Percentiles rank a stretch among this genome's conserved stretches.
Conservation (phyloP, 306 rosid genomes). For the Neltuma alba region DNA sequence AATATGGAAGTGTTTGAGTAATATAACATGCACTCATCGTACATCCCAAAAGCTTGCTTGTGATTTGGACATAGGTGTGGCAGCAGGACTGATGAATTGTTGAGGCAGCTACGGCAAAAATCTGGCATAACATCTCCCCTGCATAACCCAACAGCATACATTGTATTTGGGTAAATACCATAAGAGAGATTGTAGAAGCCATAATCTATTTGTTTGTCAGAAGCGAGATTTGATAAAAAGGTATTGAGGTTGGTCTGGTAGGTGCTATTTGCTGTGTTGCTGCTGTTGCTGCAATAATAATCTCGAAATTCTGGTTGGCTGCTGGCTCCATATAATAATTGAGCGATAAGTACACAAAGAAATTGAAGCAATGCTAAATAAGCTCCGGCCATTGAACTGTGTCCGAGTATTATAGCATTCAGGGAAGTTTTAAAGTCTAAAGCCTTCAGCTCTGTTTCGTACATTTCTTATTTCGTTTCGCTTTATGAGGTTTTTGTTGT, state of each 20-base stretch:
- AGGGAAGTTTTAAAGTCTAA: background rate
- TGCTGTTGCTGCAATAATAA: background rate
- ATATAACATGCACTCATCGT: conserved; percentile 22
- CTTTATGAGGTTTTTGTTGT: background rate
- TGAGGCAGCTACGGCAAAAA: conserved; percentile 5
- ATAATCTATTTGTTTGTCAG: conserved; percentile 29
- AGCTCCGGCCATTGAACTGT: background rate
- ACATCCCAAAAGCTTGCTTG: conserved; percentile 26
- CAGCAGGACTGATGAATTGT: background rate
- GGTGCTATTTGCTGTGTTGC: conserved; percentile 5
- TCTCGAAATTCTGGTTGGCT: conserved; percentile 7
- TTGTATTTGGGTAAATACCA: conserved; percentile 24
- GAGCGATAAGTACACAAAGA: background rate
- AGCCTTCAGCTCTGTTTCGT: background rate
- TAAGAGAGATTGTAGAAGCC: conserved; percentile 42
- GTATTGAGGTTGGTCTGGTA: conserved; percentile 23
- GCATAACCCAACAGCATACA: conserved; percentile 31
- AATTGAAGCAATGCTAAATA: background rate
- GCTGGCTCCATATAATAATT: background rate
- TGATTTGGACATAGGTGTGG: conserved; percentile 11
- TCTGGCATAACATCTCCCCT: conserved; percentile 39
- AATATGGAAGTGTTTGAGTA: conserved; percentile 24
- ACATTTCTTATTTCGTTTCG: background rate
- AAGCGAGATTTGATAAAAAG: conserved; percentile 25
- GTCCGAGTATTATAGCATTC: background rate